Conservation (phyloP, 78 protist species). For the Dictyostelium discoideum region DNA sequence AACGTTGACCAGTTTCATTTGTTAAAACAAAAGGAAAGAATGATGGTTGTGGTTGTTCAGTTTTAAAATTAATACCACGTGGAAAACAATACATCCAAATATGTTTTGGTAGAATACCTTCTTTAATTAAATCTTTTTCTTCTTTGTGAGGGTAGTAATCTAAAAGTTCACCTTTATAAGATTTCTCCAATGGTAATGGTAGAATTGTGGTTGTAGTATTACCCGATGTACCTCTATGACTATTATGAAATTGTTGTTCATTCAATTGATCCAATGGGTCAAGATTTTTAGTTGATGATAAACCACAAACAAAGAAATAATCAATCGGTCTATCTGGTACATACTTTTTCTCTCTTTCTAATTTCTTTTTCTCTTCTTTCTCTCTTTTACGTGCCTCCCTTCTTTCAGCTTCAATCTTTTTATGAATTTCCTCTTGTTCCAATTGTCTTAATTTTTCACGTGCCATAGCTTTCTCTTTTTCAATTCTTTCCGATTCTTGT, state of each 20-base stretch:
- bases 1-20: constrained; percentile 63
- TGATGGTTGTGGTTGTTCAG: constrained; percentile 49
- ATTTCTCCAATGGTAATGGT: constrained; percentile 35
- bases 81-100: constrained; percentile 86
- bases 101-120: constrained; percentile 57
- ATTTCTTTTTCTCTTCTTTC: constrained; percentile 62
- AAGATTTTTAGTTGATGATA: constrained; percentile 21
- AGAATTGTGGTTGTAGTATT: neutral
- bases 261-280: constrained; percentile 67
- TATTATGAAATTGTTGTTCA: constrained; percentile 26
- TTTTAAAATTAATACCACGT: constrained; percentile 27
- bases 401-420: constrained; percentile 61
- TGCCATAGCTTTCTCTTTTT: constrained; percentile 59
- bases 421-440: constrained; percentile 65
- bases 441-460: constrained; percentile 72
- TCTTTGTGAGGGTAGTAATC: constrained; percentile 75
- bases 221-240: neutral
- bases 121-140: constrained; percentile 37
- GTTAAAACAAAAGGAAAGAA: constrained; percentile 80
- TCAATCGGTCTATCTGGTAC: constrained; percentile 60
- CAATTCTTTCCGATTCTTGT: constrained; percentile 45
- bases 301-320: constrained; percentile 62
- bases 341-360: constrained; percentile 44
- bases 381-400: constrained; percentile 52
- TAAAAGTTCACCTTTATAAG: constrained; percentile 67